A percentile compares a stretch with the other conserved stretches of the same genome.
These are phyloP conservation scores for Hippophae rhamnoides DNA, from an alignment of 306 rosid genomes.

Conservation along the genomic window DNA sequence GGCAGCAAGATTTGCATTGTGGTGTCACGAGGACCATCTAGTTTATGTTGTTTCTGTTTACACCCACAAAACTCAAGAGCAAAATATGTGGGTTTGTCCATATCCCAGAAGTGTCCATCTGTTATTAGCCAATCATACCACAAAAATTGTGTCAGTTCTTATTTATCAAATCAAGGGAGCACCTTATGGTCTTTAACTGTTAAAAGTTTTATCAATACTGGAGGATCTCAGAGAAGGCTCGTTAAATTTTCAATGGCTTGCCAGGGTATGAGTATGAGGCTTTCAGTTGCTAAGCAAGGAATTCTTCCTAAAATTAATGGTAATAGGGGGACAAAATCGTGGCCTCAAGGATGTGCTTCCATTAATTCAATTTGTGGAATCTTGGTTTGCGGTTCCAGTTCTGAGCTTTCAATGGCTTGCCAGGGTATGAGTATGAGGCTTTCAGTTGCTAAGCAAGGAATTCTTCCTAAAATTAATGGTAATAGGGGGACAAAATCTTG, in stretches of 20 bases:
- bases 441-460: slow-evolving; percentile 39
- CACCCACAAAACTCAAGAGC: slow-evolving; percentile 23
- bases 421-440: slow-evolving; percentile 48
- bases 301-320: slow-evolving; percentile 41
- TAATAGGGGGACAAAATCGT: slow-evolving; percentile 34
- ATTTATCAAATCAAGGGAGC: slow-evolving; percentile 41
- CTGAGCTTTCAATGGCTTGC: slow-evolving; percentile 49
- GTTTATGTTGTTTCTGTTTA: slow-evolving; percentile 33
- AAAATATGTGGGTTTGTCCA: slow-evolving; percentile 32
- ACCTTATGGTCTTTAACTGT: slow-evolving; percentile 19
- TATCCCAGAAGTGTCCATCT: slow-evolving; percentile 30
- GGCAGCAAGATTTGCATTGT: slow-evolving; percentile 52
- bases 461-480: slow-evolving; percentile 42
- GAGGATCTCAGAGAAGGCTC: slow-evolving; percentile 26
- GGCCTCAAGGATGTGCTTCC: slow-evolving; percentile 54
- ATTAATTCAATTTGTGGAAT: slow-evolving; percentile 60
- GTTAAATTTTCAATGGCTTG: slow-evolving; percentile 43
- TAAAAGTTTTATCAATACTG: slow-evolving; percentile 21
- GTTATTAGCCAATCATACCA: slow-evolving; percentile 35
- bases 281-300: slow-evolving; percentile 43
- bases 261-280: slow-evolving; percentile 45
- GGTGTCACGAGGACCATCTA: slow-evolving; percentile 35
- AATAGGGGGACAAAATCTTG: slow-evolving; percentile 37
- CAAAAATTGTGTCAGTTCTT: slow-evolving; percentile 41
- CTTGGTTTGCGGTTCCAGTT: slow-evolving; percentile 50